These are phyloP conservation scores for Iris pallida DNA, from an alignment of 116 monocot genomes.

Conservation along the genomic window DNA sequence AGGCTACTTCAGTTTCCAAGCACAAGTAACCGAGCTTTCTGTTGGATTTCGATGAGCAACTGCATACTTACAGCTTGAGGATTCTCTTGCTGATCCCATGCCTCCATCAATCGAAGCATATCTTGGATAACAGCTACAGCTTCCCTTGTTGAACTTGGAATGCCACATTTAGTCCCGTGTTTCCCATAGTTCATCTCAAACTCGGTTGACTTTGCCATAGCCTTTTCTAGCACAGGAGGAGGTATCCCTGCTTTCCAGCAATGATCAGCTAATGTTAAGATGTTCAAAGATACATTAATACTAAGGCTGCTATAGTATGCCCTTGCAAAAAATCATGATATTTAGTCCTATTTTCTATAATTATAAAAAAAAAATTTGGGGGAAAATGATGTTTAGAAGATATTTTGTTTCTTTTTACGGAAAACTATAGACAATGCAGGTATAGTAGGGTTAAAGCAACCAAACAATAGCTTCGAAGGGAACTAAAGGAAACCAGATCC, in stretches of 20 bases:
- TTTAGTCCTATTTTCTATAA: no score
- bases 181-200: constrained; percentile 66
- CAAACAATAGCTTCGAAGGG: no score
- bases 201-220: constrained; percentile 59
- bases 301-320: no score
- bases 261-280: background rate
- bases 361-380: no score
- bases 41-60: constrained; percentile 41
- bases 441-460: background rate
- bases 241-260: constrained; percentile 52
- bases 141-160: constrained; percentile 5
- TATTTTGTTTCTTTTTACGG: background rate
- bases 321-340: no score
- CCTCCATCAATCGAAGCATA: constrained; percentile 18
- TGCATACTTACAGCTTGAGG: background rate
- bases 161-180: background rate
- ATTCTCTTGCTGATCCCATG: constrained; percentile 17
- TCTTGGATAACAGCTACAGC: constrained; percentile 29
- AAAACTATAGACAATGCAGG: background rate
- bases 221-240: constrained; percentile 62
- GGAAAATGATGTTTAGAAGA: no score
- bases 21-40: constrained; percentile 36
- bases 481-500: no score
- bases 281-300: background rate
- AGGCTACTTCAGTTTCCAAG: constrained; percentile 10